Percentiles rank a stretch among this genome's conserved stretches.
Conservation (phyloP, 2,329 filamentous ascomycete genomes). For the Colletotrichum coccodes region DNA sequence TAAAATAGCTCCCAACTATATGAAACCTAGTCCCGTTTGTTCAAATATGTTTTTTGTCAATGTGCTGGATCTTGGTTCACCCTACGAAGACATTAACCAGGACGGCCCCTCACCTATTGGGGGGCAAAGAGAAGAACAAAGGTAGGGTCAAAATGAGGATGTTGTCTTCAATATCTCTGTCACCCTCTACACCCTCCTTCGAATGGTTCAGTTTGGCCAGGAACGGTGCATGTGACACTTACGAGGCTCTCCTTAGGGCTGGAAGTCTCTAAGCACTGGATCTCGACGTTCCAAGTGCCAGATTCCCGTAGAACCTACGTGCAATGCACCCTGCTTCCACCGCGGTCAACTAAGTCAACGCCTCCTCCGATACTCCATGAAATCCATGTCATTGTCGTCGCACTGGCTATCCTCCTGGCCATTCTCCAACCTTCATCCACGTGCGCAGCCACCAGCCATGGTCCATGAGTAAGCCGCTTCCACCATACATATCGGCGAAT, state of each 20-base stretch:
- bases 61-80: too few species aligned
- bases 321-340: background rate
- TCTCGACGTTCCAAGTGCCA: background rate
- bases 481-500: too few species aligned
- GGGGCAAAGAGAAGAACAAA: too few species aligned
- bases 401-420: background rate
- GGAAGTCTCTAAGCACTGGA: background rate
- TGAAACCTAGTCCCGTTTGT: too few species aligned
- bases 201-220: background rate
- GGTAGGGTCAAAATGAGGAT: too few species aligned
- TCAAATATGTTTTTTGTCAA: too few species aligned
- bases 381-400: background rate
- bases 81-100: too few species aligned
- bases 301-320: background rate
- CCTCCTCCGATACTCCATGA: background rate
- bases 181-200: too few species aligned
- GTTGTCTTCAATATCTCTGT: too few species aligned
- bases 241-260: background rate
- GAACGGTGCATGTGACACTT: background rate
- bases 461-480: constrained; percentile 1
- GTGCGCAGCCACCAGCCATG: background rate
- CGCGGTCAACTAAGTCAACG: background rate
- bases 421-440: background rate
- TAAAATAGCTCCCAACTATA: too few species aligned
- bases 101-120: too few species aligned